These are phyloP conservation scores for Eucalyptus guilfoylei DNA, from an alignment of 345 rosid species.

Conservation along the genomic window DNA sequence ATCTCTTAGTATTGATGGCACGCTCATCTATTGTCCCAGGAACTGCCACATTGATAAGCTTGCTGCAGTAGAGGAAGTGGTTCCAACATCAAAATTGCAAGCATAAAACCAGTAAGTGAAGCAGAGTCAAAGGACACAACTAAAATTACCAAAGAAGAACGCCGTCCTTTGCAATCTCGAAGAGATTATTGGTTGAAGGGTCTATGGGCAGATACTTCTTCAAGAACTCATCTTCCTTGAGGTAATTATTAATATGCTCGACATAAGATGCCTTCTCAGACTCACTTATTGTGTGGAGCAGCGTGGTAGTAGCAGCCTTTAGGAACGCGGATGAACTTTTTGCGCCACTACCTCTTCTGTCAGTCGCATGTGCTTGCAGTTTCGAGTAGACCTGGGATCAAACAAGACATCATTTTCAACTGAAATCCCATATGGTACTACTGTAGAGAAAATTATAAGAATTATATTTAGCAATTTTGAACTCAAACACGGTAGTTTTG, in stretches of 20 bases:
- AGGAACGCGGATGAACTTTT: constrained; percentile 94
- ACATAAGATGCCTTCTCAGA: constrained; percentile 92
- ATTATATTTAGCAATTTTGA: background rate
- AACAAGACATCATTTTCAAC: background rate
- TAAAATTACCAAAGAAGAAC: constrained; percentile 77
- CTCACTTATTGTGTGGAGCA: constrained; percentile 92
- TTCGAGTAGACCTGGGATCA: constrained; percentile 62
- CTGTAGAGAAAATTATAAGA: background rate
- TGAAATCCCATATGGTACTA: background rate
- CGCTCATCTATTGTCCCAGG: constrained; percentile 99
- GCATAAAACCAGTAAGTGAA: background rate
- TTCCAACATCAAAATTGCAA: background rate
- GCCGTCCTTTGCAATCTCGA: constrained; percentile 89
- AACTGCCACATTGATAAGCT: constrained; percentile 96
- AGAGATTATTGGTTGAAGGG: constrained; percentile 82
- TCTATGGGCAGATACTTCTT: constrained; percentile 71
- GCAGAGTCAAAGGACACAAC: background rate
- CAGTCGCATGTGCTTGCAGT: constrained; percentile 78
- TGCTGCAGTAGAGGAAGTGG: constrained; percentile 35
- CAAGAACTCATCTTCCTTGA: constrained; percentile 66
- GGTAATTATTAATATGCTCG: constrained; percentile 84
- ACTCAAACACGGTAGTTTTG: background rate
- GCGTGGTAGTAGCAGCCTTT: constrained; percentile 85
- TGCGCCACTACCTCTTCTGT: constrained; percentile 59
- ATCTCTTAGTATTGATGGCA: constrained; percentile 85